Base-by-base conservation (phyloP, 352 stramenopile genomes). In the Phytopythium ostracodes region DNA sequence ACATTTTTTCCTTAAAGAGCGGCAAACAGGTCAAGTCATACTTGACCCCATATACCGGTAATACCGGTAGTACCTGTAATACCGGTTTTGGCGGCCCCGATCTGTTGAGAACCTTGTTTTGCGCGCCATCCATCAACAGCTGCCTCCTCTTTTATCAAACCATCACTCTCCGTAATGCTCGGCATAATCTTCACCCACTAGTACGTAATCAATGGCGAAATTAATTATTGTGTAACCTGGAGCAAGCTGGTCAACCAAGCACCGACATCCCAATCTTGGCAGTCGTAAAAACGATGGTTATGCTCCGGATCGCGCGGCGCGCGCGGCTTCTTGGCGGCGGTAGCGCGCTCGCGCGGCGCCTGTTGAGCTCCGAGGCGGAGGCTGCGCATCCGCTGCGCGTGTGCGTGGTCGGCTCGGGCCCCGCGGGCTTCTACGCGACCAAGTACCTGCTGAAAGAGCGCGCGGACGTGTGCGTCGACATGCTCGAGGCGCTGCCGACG, bases 391-490 rank as follows among this genome's bases (percentile, higher is more conserved):
- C 14, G 29, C 15, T 59, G 35, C 87, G 89, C 29, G 83, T 98
- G 18, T 97, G 89, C 59, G 72, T 98, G 22, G 89, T 98, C 20
- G 94, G 94, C 17, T 90, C 85, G 17, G 94, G 94, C 0, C 94
- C 94, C 14, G 79, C 79, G 17, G 94, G 93, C 29, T 98, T 98
- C 59, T 98, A 98, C 75, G 84, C 88, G n/a, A 76, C 90, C 60
- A 98, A 98, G 66, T 98, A 98, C 71, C 68, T 98, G 64, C 77
- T 98, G n/a, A 96, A 97, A 42, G 82, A 92, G 47, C 66, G 83
- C 52, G 33, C 67, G 27, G 44, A 72, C 35, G 67, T 89, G 20
- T 60, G 61, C 22, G 79, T 98, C 22, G 88, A 98, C 73, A 96
- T 99, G 66, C 58, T 99, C 31, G 97, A 99, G 56, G 76, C 80